Evolutionary conservation across 2,329 filamentous ascomycete genomes (phyloP).

Genomic region (Annulohypoxylon truncatum): DNA sequence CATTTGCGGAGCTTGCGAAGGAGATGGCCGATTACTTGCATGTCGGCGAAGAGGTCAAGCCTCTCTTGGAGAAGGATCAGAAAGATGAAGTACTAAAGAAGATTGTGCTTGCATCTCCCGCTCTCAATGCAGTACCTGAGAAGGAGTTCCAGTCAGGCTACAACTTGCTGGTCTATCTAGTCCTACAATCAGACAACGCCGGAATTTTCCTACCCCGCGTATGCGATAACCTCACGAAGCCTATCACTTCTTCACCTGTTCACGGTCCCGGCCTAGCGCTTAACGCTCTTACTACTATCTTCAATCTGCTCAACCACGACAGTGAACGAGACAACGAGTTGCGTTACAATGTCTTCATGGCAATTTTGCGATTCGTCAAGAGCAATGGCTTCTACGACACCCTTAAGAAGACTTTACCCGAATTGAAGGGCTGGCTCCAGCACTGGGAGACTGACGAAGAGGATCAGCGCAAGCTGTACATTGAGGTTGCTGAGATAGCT

Average conservation of each 20-base stretch:
- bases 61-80: slow-evolving; percentile 77
- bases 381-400: slow-evolving; percentile 81
- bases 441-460: slow-evolving; percentile 86
- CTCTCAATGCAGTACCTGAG: slow-evolving; percentile 87
- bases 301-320: slow-evolving; percentile 86
- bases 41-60: slow-evolving; percentile 79
- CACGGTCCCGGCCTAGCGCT: slow-evolving; percentile 89
- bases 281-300: slow-evolving; percentile 91
- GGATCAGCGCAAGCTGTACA: slow-evolving; percentile 85
- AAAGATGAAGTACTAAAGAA: slow-evolving; percentile 91
- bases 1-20: slow-evolving; percentile 90
- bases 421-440: slow-evolving; percentile 84
- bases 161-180: slow-evolving; percentile 95
- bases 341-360: slow-evolving; percentile 90
- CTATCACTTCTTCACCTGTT: slow-evolving; percentile 84
- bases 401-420: slow-evolving; percentile 83
- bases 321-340: slow-evolving; percentile 79
- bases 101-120: slow-evolving; percentile 81
- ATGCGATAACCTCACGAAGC: slow-evolving; percentile 89
- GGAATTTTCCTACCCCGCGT: slow-evolving; percentile 88
- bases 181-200: slow-evolving; percentile 85
- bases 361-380: slow-evolving; percentile 87
- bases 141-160: slow-evolving; percentile 97
- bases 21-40: slow-evolving; percentile 97
- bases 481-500: slow-evolving; percentile 84